Conservation (phyloP, 2,329 filamentous ascomycete species). For the Cladosporium sp. region DNA sequence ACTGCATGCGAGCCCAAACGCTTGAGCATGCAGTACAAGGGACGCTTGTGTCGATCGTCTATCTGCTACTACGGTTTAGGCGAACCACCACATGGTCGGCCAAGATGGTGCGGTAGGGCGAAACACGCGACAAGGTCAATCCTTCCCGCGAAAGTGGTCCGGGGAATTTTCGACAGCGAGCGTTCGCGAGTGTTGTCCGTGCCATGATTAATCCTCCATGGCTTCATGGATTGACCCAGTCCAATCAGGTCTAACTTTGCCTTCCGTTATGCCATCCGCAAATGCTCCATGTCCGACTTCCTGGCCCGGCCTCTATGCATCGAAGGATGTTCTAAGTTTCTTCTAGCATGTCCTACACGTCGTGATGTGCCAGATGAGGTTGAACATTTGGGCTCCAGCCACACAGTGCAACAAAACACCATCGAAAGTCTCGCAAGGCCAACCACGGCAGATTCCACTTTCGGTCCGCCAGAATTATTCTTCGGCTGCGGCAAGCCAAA, state of each 20-base stretch:
- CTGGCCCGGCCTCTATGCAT: constrained; percentile 17
- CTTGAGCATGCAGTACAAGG: constrained; percentile 3
- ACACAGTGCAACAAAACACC: background rate
- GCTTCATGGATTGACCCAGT: constrained; percentile 3
- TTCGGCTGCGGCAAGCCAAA: constrained; percentile 12
- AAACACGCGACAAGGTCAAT: constrained; percentile 18
- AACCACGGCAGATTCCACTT: background rate
- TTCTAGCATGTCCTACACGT: background rate
- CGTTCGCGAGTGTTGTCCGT: constrained; percentile 20
- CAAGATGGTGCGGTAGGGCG: constrained; percentile 8
- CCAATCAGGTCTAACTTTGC: constrained; percentile 19
- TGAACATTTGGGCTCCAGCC: background rate
- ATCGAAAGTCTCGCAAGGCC: constrained; percentile 2
- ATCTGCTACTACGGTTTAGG: constrained; percentile 14
- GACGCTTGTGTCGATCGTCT: constrained; percentile 14
- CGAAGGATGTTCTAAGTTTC: background rate
- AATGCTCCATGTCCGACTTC: constrained; percentile 15
- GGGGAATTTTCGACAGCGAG: constrained; percentile 20
- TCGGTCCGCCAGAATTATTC: constrained; percentile 1
- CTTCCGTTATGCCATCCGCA: constrained; percentile 13
- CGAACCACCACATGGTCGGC: constrained; percentile 15
- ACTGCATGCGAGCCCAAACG: constrained; percentile 7
- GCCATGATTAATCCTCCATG: background rate
- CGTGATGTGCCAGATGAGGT: background rate
- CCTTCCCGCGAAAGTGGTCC: constrained; percentile 21